Conservation (phyloP, 2,329 filamentous ascomycete species). For the Corynespora cassiicola region DNA sequence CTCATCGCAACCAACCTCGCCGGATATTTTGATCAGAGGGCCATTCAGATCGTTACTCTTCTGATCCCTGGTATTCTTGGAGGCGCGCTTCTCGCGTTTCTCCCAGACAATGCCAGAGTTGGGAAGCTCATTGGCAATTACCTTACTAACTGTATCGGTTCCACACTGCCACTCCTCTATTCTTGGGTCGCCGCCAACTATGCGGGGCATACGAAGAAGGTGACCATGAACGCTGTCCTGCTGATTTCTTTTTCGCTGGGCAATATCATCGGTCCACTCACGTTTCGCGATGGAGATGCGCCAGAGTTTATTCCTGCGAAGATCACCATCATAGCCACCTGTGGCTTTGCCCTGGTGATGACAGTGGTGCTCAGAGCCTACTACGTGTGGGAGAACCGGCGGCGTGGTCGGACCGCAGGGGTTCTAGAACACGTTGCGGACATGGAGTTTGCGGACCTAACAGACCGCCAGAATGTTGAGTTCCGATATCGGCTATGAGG, state of each 20-base stretch:
- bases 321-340: constrained; percentile 47
- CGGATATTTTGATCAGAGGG: constrained; percentile 16
- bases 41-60: constrained; percentile 17
- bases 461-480: constrained; percentile 62
- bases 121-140: constrained; percentile 26
- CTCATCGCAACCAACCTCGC: constrained; percentile 16
- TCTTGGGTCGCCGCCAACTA: constrained; percentile 24
- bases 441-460: constrained; percentile 57
- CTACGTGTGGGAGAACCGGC: constrained; percentile 24
- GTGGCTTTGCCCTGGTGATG: constrained; percentile 34
- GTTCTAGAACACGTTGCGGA: constrained; percentile 9
- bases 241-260: constrained; percentile 42
- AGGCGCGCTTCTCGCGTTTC: constrained; percentile 20
- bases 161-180: constrained; percentile 22
- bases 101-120: constrained; percentile 9
- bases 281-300: constrained; percentile 45
- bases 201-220: constrained; percentile 46
- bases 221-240: constrained; percentile 43
- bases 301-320: constrained; percentile 51
- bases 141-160: constrained; percentile 23
- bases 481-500: constrained; percentile 54
- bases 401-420: constrained; percentile 7
- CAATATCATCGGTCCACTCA: constrained; percentile 50
- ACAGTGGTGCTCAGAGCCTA: constrained; percentile 17
- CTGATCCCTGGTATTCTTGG: constrained; percentile 15